A percentile compares a stretch with the other conserved stretches of the same genome.
phyloP scores from a whole-genome alignment of 345 rosid genomes.

The Firmiana major region DNA sequence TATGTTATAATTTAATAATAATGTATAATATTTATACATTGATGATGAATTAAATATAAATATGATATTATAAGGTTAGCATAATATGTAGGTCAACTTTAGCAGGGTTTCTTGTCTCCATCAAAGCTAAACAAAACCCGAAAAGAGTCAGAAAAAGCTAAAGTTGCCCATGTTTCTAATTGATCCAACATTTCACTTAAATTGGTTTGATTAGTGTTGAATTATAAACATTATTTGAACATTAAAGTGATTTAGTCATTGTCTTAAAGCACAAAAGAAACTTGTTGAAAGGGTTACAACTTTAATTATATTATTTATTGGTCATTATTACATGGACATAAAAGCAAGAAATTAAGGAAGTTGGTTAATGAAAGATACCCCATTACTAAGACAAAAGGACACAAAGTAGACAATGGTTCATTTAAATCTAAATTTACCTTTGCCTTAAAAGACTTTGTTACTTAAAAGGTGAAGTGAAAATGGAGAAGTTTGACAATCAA shows the following conservation, averaged over 20 bases:
- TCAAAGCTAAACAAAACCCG: constrained; percentile 21
- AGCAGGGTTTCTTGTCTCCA: constrained; percentile 25
- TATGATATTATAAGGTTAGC: background rate
- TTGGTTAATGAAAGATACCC: background rate
- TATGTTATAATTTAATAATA: no score
- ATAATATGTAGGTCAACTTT: constrained; percentile 18
- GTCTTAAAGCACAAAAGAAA: background rate
- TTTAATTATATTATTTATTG: background rate
- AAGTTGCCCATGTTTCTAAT: constrained; percentile 27
- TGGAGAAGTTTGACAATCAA: background rate
- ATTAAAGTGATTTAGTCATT: background rate
- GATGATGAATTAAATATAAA: no score
- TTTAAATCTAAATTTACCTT: constrained; percentile 13
- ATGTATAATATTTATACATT: no score
- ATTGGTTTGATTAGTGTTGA: background rate
- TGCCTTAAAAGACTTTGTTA: background rate
- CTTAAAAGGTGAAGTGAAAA: background rate
- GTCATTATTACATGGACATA: background rate
- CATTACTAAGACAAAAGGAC: constrained; percentile 29
- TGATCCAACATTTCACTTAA: constrained; percentile 27
- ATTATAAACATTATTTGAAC: background rate
- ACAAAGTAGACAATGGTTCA: constrained; percentile 1
- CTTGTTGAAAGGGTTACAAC: background rate
- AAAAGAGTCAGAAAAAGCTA: constrained; percentile 28
- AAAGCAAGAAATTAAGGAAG: constrained; percentile 13